A percentile compares a stretch with the other conserved stretches of the same genome.
These are phyloP conservation scores for Fusarium staphyleae DNA, from an alignment of 2,329 filamentous ascomycete species.

Conservation along the genomic window DNA sequence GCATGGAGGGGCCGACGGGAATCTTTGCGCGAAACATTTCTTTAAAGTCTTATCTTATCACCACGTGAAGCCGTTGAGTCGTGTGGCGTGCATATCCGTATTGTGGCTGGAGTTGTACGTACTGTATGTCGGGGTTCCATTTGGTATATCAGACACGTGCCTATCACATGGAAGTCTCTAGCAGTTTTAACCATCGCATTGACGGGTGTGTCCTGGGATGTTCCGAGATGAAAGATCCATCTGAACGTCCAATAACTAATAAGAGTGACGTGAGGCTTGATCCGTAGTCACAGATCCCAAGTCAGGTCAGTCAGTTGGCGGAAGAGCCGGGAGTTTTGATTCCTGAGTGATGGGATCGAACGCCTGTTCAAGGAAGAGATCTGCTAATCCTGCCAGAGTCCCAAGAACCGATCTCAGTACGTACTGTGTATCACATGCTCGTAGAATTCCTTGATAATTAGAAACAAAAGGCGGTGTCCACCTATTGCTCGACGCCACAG, in stretches of 20 bases:
- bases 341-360: constrained; percentile 8
- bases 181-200: too few species aligned
- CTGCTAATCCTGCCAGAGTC: neutral
- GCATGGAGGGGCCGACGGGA: constrained; percentile 29
- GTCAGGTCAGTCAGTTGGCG: constrained; percentile 21
- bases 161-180: too few species aligned
- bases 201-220: neutral
- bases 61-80: constrained; percentile 35
- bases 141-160: constrained; percentile 17
- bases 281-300: constrained; percentile 9
- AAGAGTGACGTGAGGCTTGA: constrained; percentile 12
- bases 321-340: constrained; percentile 20
- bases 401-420: too few species aligned
- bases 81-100: constrained; percentile 15
- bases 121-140: too few species aligned
- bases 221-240: constrained; percentile 4
- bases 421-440: constrained; percentile 25
- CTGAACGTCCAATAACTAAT: neutral
- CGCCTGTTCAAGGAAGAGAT: neutral
- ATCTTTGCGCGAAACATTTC: constrained; percentile 41
- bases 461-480: constrained; percentile 32
- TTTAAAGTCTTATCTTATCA: constrained; percentile 45
- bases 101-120: too few species aligned
- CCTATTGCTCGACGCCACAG: constrained; percentile 21
- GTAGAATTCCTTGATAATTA: neutral